Evolutionary conservation across 2,329 filamentous ascomycete genomes (phyloP), one percentile per base, ranked within the genome.

Genomic region (Trichoderma koningiopsis): DNA sequence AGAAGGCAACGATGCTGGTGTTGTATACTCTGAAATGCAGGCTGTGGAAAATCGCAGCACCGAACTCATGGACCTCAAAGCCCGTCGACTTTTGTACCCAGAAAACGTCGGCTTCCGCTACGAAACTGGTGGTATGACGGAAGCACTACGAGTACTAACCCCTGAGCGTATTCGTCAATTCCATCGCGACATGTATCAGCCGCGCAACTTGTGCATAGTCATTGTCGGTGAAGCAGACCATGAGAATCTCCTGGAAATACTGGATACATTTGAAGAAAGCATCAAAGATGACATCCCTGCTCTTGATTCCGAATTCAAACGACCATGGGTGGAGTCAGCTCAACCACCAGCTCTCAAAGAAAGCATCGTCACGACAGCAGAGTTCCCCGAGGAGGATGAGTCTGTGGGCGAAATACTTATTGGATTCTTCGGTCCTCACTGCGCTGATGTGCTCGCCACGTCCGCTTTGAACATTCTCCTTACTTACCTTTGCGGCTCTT

Each of bases 11-110:
- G 96, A 99, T 85, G 96, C 96, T 53, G 96, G 94, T 72, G 94
- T 97, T 1, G 96, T 99, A 10, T 99, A 99, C 81, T 97, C 95
- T 0, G 96, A 99, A 81, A 99, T 99, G 96, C 96, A 99, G 81
- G 96, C 91, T 29, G 89, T 97, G 2, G 92, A 98, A 77, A 97
- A 97, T 77, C 90, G 89, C 64, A 90, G 92, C 73, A 84, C 86
- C 8, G 93, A 97, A 78, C 88, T 98, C 70, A 97, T 98, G 87
- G 93, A 97, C 72, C 84, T 97, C 69, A 87, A 88, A 72, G 91
- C 93, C 64, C 90, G 92, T 52, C 89, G 92, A 2, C 83, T 96
- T 56, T 83, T 97, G 43, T 99, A 98, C 75, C 94, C 94, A 0
- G 89, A 96, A 78, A 91, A 92, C 58, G 89, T 96, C 68, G 96